phyloP scores from a whole-genome alignment of 305 asterid species.

The Caryopteris hybrid region DNA sequence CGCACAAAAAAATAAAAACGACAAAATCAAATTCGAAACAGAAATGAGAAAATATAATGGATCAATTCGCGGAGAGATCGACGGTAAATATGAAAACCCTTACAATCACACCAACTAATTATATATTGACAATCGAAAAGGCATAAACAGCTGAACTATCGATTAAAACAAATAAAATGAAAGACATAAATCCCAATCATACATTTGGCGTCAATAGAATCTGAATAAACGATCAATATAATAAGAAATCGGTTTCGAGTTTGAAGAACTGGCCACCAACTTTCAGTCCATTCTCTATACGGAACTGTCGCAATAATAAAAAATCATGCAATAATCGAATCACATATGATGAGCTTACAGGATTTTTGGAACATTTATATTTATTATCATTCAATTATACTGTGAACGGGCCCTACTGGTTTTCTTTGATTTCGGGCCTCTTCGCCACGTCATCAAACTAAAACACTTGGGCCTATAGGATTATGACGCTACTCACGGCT shows the following conservation, averaged over 20 bases:
- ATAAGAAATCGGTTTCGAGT: slow-evolving; percentile 22
- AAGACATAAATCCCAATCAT: slow-evolving; percentile 22
- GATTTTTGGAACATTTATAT: neutral
- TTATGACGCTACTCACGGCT: neutral
- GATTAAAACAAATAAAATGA: slow-evolving; percentile 8
- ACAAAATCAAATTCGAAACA: slow-evolving; percentile 10
- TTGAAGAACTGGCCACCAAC: slow-evolving; percentile 32
- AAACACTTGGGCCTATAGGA: slow-evolving; percentile 23
- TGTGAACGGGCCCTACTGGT: slow-evolving; percentile 23
- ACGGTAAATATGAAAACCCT: neutral
- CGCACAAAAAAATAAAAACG: neutral
- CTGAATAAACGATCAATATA: slow-evolving; percentile 10
- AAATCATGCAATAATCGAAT: slow-evolving; percentile 22
- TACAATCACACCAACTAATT: slow-evolving; percentile 7
- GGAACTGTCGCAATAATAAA: slow-evolving; percentile 16
- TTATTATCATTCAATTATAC: neutral
- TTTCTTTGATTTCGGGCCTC: slow-evolving; percentile 21
- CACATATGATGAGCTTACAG: slow-evolving; percentile 10
- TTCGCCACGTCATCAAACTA: neutral
- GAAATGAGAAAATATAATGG: neutral
- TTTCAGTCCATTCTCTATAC: slow-evolving; percentile 24
- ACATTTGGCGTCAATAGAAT: slow-evolving; percentile 24
- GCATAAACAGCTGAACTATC: slow-evolving; percentile 11
- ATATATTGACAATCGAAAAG: slow-evolving; percentile 10
- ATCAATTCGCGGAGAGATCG: slow-evolving; percentile 5